Conservation (phyloP, 2,329 filamentous ascomycete genomes). For the Colletotrichum tropicale region DNA sequence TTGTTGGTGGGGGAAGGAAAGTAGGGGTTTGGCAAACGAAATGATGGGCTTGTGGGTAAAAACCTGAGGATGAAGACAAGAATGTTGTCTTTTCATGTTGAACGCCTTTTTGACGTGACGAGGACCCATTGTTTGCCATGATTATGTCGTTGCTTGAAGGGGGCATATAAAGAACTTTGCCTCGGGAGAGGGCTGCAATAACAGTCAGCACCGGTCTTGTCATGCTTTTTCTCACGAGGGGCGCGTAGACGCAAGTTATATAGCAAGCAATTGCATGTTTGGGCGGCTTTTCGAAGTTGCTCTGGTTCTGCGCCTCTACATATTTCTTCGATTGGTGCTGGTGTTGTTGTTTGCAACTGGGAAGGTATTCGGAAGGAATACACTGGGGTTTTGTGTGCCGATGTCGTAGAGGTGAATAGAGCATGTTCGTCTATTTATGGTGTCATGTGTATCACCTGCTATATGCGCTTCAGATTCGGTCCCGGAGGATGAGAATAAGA, state of each 20-base stretch:
- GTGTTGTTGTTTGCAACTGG: not conserved
- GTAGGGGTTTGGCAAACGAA: not conserved
- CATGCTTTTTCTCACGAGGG: not conserved
- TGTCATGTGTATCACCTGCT: not conserved
- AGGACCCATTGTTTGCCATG: not conserved
- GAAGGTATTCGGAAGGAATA: not conserved
- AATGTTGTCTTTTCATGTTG: not conserved
- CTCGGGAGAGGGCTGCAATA: not conserved
- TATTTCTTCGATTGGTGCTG: not conserved
- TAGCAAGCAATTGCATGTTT: not conserved
- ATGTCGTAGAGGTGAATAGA: not conserved
- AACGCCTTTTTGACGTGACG: not conserved
- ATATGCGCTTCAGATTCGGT: not conserved
- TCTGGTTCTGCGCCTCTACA: not conserved
- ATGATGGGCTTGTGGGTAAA: not conserved
- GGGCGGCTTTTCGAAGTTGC: not conserved
- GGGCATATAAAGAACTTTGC: not conserved
- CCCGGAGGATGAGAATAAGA: not conserved
- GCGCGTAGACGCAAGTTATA: not conserved
- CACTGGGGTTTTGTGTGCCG: not conserved
- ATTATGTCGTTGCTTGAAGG: not conserved
- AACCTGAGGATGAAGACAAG: not conserved
- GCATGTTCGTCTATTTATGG: too few relatives aligned
- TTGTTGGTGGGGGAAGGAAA: not conserved
- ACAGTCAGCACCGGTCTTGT: not conserved